Evolutionary conservation across 202 grass and related monocot species (phyloP).

Genomic region (Tripidium arundinaceum): DNA sequence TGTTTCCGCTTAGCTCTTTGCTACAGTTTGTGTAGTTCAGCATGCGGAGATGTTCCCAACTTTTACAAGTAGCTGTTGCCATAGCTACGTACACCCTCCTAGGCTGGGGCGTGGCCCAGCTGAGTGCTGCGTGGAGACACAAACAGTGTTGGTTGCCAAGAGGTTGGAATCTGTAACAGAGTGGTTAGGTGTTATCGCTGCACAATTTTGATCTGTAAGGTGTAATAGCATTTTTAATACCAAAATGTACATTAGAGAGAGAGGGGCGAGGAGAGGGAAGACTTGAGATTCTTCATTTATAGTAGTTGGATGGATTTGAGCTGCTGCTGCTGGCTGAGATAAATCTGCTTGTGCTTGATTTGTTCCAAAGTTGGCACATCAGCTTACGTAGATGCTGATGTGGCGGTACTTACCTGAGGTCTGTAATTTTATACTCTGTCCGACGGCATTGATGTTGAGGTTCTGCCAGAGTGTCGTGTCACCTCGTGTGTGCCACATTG

Average conservation of each 20-base stretch:
- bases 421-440: constrained; percentile 29
- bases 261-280: background rate
- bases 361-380: constrained; percentile 34
- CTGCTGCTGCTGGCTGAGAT: constrained; percentile 28
- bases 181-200: constrained; percentile 43
- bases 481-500: constrained; percentile 5
- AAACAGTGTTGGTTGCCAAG: background rate
- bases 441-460: background rate
- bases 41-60: constrained; percentile 22
- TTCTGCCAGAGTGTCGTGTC: background rate
- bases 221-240: constrained; percentile 62
- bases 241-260: constrained; percentile 64
- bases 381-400: constrained; percentile 37
- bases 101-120: constrained; percentile 23
- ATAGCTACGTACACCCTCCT: constrained; percentile 3
- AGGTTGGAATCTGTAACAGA: constrained; percentile 18
- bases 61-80: constrained; percentile 27
- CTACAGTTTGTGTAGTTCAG: constrained; percentile 46
- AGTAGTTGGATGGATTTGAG: constrained; percentile 44
- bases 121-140: constrained; percentile 22
- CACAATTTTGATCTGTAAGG: constrained; percentile 67
- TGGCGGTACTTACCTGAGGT: constrained; percentile 4
- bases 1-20: constrained; percentile 29
- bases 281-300: constrained; percentile 64
- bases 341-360: constrained; percentile 43